Evolutionary conservation across 192 early-diverging fungal species (phyloP), one percentile per base, ranked within the genome.

Genomic region (Fimicolochytrium jonesii): DNA sequence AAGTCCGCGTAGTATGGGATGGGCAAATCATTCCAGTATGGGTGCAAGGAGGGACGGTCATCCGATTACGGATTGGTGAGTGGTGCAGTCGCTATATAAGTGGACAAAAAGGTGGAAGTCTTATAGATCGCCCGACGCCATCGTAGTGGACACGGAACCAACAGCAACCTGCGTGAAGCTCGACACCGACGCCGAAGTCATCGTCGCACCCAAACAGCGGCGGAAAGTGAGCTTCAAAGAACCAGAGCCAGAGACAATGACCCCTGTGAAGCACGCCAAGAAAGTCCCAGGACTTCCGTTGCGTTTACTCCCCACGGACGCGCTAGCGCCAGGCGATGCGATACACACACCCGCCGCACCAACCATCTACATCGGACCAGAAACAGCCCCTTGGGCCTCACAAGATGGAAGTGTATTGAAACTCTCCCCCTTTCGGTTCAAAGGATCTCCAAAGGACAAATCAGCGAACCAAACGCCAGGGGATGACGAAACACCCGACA

Each of bases 131-230:
- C n/a, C n/a, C n/a, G n/a, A n/a, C n/a, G n/a, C n/a, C n/a, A 1
- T 22, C 29, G 41, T 50, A 72, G 71, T 70, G 5, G 59, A 59
- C 20, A 73, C 56, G 6, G 44, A 64, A 20, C 68, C 75, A 10
- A 28, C 42, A 3, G 71, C 46, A 13, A 26, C 30, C 17, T 73
- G 63, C 46, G 44, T 69, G 25, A 70, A 36, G 15, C 65, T 80
- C 17, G 70, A 61, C 25, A 60, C 62, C 34, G 56, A 77, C 36
- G 49, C 75, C 6, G 78, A 80, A 51, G 59, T 80, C 18, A 67
- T 76, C 47, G 72, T 80, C 10, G 72, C 69, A 4, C 78, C 78
- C 26, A 74, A 77, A 45, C 29, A 34, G 17, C 61, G 73, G 3
- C 22, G 68, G 29, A n/a, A 37, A 25, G 31, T n/a, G 53, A 13